Evolutionary conservation across 805 yeast genomes (phyloP).

Genomic region (Candida mattraensis): DNA sequence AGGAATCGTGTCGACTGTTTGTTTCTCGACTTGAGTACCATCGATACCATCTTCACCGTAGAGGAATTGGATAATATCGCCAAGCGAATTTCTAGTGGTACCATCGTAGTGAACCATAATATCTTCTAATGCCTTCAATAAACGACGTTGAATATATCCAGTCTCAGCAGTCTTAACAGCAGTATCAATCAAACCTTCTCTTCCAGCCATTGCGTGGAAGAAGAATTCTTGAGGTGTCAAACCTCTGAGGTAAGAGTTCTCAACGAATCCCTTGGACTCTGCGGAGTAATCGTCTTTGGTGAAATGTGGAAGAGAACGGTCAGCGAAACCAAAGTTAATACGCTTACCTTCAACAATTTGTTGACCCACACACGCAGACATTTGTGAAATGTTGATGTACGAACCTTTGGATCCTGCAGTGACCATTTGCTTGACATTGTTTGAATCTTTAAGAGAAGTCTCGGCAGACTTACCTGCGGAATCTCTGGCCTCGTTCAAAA

Average conservation of each 20-base stretch:
- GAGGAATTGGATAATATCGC: constrained; percentile 92
- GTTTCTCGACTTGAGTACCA: constrained; percentile 97
- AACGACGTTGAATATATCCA: constrained; percentile 97
- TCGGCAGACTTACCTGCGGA: constrained; percentile 99
- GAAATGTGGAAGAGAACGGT: constrained; percentile 95
- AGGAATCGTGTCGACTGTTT: constrained; percentile 91
- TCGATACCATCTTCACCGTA: constrained; percentile 99
- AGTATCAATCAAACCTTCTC: constrained; percentile 99
- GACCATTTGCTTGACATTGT: constrained; percentile 98
- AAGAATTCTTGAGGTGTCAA: constrained; percentile 98
- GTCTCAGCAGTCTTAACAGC: constrained; percentile 99
- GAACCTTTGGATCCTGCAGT: constrained; percentile 99
- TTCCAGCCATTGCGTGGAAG: constrained; percentile 99
- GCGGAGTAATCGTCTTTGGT: constrained; percentile 98
- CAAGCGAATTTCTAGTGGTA: constrained; percentile 95
- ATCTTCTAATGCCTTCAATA: constrained; percentile 94
- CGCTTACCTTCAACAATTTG: constrained; percentile 99
- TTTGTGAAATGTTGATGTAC: constrained; percentile 96
- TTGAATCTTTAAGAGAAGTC: constrained; percentile 87
- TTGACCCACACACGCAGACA: constrained; percentile 99
- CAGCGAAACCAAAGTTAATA: constrained; percentile 95
- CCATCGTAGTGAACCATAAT: constrained; percentile 98
- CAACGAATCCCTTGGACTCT: constrained; percentile 97
- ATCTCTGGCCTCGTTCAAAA: constrained; percentile 97
- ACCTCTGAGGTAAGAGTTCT: constrained; percentile 95